A percentile compares a stretch with the other conserved stretches of the same genome.
Evolutionary conservation across 2,329 filamentous ascomycete genomes (phyloP).

Genomic region (Chlorencoelia australis): DNA sequence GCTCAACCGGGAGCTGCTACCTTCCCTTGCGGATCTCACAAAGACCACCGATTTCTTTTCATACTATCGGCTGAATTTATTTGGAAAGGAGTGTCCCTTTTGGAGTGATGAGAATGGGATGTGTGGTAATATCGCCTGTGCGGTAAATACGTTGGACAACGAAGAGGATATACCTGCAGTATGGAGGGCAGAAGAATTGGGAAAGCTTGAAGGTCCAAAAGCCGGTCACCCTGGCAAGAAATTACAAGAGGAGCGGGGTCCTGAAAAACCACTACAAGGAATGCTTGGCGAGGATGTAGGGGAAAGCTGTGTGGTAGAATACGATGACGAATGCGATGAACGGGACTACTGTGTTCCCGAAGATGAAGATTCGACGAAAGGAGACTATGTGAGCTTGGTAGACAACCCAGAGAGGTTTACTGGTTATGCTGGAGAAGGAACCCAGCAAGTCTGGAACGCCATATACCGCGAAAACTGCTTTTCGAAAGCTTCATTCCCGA

Average conservation of each 20-base stretch:
- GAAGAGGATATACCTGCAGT: constrained; percentile 87
- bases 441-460: constrained; percentile 89
- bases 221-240: constrained; percentile 78
- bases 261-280: constrained; percentile 67
- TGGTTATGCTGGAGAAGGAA: constrained; percentile 76
- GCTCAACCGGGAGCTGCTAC: constrained; percentile 68
- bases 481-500: constrained; percentile 53
- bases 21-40: constrained; percentile 70
- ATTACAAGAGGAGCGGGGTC: constrained; percentile 57
- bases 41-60: constrained; percentile 94
- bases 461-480: constrained; percentile 99
- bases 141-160: constrained; percentile 88
- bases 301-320: constrained; percentile 94
- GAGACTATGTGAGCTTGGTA: constrained; percentile 90
- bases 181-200: constrained; percentile 86
- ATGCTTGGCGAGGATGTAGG: constrained; percentile 76
- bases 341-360: constrained; percentile 95
- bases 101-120: constrained; percentile 90
- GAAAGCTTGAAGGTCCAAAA: constrained; percentile 82
- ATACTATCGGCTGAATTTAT: constrained; percentile 91
- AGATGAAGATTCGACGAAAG: constrained; percentile 83
- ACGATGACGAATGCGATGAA: constrained; percentile 94
- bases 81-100: constrained; percentile 89
- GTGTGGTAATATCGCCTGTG: constrained; percentile 94
- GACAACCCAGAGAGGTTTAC: constrained; percentile 95